Conservation (phyloP, 179 eudicot genomes). For the Corrigiola litoralis region DNA sequence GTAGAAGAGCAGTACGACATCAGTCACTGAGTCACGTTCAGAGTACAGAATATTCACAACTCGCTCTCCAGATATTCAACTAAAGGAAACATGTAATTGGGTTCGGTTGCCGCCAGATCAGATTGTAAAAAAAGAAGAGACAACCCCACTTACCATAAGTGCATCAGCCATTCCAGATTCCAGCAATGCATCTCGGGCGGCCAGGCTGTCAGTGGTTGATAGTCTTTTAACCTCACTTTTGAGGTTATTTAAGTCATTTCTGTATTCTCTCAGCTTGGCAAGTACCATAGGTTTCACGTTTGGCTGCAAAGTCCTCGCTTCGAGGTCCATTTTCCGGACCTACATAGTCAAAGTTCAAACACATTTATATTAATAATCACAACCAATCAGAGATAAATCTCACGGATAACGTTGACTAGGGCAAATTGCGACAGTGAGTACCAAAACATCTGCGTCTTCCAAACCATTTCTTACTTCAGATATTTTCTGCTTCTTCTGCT, state of each 20-base stretch:
- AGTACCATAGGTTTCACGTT: slow-evolving; percentile 47
- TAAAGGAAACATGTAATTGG: background rate
- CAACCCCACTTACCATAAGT: slow-evolving; percentile 28
- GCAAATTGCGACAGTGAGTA: slow-evolving; percentile 17
- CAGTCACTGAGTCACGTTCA: background rate
- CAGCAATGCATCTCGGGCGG: slow-evolving; percentile 54
- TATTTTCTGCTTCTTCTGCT: slow-evolving; percentile 62
- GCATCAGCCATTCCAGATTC: slow-evolving; percentile 58
- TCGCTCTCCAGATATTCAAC: background rate
- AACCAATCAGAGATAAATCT: too few relatives aligned
- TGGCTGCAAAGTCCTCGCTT: slow-evolving; percentile 55
- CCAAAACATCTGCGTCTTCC: slow-evolving; percentile 62
- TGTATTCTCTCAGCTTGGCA: slow-evolving; percentile 61
- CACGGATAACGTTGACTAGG: slow-evolving; percentile 1
- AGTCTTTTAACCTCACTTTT: slow-evolving; percentile 51
- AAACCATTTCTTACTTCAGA: slow-evolving; percentile 48
- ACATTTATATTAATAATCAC: background rate
- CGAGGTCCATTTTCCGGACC: slow-evolving; percentile 75
- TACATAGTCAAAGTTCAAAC: slow-evolving; percentile 13
- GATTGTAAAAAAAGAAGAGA: background rate
- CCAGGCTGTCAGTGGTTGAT: slow-evolving; percentile 37
- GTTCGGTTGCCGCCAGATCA: background rate
- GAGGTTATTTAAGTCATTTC: slow-evolving; percentile 51
- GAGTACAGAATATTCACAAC: background rate
- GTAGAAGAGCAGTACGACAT: background rate